A percentile compares a stretch with the other conserved stretches of the same genome.
Conservation (phyloP, 192 early-diverging fungal species). For the Funneliformis geosporum region DNA sequence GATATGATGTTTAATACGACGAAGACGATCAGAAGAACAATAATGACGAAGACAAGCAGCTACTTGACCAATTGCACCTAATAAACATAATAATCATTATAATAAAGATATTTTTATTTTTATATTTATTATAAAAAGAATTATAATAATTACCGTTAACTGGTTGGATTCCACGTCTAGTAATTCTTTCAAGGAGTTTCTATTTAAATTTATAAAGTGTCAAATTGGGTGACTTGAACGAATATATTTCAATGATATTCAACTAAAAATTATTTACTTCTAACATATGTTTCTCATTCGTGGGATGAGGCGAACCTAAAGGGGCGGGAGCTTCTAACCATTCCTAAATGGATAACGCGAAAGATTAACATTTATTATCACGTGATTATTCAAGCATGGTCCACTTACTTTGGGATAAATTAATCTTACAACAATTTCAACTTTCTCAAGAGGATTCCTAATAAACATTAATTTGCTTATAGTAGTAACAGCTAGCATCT, state of each 20-base stretch:
- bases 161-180: background rate
- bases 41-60: conserved; percentile 39
- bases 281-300: conserved; percentile 1
- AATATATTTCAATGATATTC: background rate
- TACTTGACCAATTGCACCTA: conserved; percentile 22
- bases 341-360: background rate
- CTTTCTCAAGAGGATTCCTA: background rate
- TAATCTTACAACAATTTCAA: background rate
- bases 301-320: background rate
- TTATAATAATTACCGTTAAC: background rate
- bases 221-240: too few species aligned
- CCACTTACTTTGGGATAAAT: conserved; percentile 9
- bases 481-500: background rate
- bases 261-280: conserved; percentile 4
- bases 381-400: background rate
- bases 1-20: conserved; percentile 24
- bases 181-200: background rate
- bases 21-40: conserved; percentile 38
- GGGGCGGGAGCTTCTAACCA: conserved; percentile 1
- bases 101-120: background rate
- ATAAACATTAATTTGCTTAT: conserved; percentile 9
- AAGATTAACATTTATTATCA: background rate
- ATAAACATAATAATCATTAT: background rate
- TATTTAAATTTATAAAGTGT: background rate
- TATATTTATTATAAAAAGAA: background rate